Evolutionary conservation across 257 asterid genomes (phyloP).

Genomic region (Solanum lycopersicoides): DNA sequence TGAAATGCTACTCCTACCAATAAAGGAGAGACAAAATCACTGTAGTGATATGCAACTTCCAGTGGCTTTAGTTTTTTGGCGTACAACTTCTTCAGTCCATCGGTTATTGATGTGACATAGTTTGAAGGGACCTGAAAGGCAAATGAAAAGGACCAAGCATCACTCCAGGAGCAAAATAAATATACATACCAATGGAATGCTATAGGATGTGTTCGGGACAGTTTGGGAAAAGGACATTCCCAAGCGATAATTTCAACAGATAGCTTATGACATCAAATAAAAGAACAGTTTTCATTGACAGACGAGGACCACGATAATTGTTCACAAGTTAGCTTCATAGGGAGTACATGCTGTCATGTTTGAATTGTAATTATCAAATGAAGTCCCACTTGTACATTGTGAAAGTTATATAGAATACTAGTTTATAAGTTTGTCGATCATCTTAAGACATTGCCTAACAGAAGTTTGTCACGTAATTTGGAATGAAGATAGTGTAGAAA

Average conservation of each 20-base stretch:
- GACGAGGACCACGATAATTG: not conserved
- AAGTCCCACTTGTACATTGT: not conserved
- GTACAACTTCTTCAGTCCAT: slow-evolving; percentile 89
- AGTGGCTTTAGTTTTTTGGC: slow-evolving; percentile 82
- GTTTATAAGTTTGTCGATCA: not conserved
- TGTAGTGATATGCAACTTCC: slow-evolving; percentile 67
- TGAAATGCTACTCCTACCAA: slow-evolving; percentile 34
- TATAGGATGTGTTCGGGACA: not conserved
- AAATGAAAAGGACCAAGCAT: not conserved
- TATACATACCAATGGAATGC: not conserved
- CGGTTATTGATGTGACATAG: slow-evolving; percentile 81
- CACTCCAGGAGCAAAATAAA: not conserved
- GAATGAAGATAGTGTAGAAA: not conserved
- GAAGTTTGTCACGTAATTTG: not conserved
- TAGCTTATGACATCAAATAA: not conserved
- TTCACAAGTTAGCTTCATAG: not conserved
- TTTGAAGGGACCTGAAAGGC: slow-evolving; percentile 49
- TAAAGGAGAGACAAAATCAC: slow-evolving; percentile 84
- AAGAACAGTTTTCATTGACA: not conserved
- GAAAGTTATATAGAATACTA: not conserved
- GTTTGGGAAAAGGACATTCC: not conserved
- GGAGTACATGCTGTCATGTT: not conserved
- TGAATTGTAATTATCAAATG: not conserved
- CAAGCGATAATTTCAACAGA: not conserved
- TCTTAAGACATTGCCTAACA: not conserved